Percentiles rank a stretch among this genome's conserved stretches.
Evolutionary conservation across 257 asterid species (phyloP).

Genomic region (Mentha longifolia): DNA sequence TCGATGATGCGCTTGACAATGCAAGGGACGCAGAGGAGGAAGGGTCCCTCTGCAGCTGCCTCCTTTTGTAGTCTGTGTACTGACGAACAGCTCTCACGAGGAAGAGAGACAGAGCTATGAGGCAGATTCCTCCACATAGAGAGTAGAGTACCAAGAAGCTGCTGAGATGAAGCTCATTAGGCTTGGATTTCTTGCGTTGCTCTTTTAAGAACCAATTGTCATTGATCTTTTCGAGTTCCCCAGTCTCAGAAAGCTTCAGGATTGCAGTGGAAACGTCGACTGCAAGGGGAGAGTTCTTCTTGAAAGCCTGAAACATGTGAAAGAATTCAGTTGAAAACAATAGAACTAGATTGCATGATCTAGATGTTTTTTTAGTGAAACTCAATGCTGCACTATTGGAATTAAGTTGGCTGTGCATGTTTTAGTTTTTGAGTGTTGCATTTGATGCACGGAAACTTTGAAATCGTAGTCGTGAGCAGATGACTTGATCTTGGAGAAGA

Average conservation of each 20-base stretch:
- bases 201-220: slow-evolving; percentile 59
- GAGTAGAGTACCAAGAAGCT: slow-evolving; percentile 56
- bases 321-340: background rate
- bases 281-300: slow-evolving; percentile 66
- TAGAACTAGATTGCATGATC: background rate
- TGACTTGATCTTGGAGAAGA: no score
- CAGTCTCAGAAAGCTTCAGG: slow-evolving; percentile 53
- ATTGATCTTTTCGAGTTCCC: slow-evolving; percentile 59
- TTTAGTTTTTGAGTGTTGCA: background rate
- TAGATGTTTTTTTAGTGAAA: background rate
- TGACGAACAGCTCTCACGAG: slow-evolving; percentile 37
- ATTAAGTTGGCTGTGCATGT: background rate
- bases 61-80: slow-evolving; percentile 25
- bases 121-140: slow-evolving; percentile 13
- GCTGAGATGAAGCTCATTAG: slow-evolving; percentile 55
- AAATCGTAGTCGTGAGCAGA: no score
- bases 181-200: slow-evolving; percentile 37
- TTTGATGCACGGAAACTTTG: background rate
- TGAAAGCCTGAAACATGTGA: slow-evolving; percentile 55
- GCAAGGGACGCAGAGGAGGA: slow-evolving; percentile 15
- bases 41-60: slow-evolving; percentile 26
- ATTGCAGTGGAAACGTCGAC: slow-evolving; percentile 63
- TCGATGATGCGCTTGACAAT: slow-evolving; percentile 26
- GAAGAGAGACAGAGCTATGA: slow-evolving; percentile 31
- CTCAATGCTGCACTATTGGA: background rate